Conservation (phyloP, 1,284 basidiomycete species). For the Marasmius fiardii region DNA sequence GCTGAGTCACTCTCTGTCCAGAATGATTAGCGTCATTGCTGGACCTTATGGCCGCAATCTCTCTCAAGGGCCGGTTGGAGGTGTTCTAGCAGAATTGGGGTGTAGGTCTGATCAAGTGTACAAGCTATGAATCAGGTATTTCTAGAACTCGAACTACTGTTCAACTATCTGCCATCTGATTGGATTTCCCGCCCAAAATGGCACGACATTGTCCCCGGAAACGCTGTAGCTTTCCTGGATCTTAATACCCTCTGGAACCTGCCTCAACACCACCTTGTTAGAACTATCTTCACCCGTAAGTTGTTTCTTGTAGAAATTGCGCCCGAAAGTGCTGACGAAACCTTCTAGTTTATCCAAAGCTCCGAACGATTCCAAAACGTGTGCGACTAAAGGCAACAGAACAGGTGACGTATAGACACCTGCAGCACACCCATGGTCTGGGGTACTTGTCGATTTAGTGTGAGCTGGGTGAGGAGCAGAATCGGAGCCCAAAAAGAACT, state of each 20-base stretch:
- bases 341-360: conserved; percentile 78
- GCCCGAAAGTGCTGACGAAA: conserved; percentile 77
- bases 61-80: conserved; percentile 70
- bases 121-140: conserved; percentile 72
- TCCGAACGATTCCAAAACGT: conserved; percentile 83
- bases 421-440: conserved; percentile 81
- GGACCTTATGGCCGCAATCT: conserved; percentile 74
- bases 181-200: conserved; percentile 90
- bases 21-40: conserved; percentile 72
- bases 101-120: conserved; percentile 60
- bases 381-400: conserved; percentile 83
- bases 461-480: conserved; percentile 89
- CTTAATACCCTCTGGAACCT: conserved; percentile 10
- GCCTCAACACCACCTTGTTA: conserved; percentile 19
- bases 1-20: conserved; percentile 22
- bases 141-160: neutral
- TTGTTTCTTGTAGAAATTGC: conserved; percentile 70
- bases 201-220: conserved; percentile 65
- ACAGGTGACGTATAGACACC: conserved; percentile 93
- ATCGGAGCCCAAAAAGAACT: conserved; percentile 98
- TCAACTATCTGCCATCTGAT: conserved; percentile 78
- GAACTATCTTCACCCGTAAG: conserved; percentile 15
- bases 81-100: conserved; percentile 65
- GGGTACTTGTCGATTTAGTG: conserved; percentile 77
- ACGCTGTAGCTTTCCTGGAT: conserved; percentile 51